These are phyloP conservation scores for Hypoxylon sp. DNA, from an alignment of 2,329 filamentous ascomycete species.

Conservation along the genomic window DNA sequence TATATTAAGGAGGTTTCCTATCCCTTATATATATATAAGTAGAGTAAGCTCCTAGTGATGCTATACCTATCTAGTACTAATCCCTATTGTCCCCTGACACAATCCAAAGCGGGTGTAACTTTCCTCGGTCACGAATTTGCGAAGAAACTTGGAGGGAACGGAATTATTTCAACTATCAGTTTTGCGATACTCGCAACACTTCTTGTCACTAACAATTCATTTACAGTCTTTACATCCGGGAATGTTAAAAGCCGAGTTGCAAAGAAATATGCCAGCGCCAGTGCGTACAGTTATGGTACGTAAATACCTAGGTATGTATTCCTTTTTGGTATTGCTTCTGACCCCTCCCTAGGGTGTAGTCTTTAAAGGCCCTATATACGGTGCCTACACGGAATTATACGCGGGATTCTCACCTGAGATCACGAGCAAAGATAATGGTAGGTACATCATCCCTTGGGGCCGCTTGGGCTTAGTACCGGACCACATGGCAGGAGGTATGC, in stretches of 20 bases:
- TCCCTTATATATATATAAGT: too few species aligned
- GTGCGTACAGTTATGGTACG: constrained; percentile 23
- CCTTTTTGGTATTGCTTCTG: constrained; percentile 31
- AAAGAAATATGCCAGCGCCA: constrained; percentile 30
- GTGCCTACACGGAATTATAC: constrained; percentile 61
- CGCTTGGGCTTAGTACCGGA: constrained; percentile 32
- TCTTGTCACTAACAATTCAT: constrained; percentile 3
- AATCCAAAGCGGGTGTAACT: constrained; percentile 29
- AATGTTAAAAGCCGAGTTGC: constrained; percentile 38
- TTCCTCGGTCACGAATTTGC: constrained; percentile 32
- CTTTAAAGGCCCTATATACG: constrained; percentile 53
- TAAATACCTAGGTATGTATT: constrained; percentile 11
- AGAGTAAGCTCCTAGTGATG: too few species aligned
- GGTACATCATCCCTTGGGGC: constrained; percentile 54
- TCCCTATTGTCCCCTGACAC: too few species aligned
- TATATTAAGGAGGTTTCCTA: too few species aligned
- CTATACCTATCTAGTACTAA: too few species aligned
- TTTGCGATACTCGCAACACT: background rate
- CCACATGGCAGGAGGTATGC: constrained; percentile 28
- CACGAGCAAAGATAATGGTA: constrained; percentile 51
- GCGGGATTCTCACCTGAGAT: constrained; percentile 59
- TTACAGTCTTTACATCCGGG: constrained; percentile 31
- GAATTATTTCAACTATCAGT: constrained; percentile 28
- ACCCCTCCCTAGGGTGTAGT: constrained; percentile 39
- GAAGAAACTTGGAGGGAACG: constrained; percentile 13